phyloP scores from a whole-genome alignment of 106 monocot species.

The Apostasia ramifera region DNA sequence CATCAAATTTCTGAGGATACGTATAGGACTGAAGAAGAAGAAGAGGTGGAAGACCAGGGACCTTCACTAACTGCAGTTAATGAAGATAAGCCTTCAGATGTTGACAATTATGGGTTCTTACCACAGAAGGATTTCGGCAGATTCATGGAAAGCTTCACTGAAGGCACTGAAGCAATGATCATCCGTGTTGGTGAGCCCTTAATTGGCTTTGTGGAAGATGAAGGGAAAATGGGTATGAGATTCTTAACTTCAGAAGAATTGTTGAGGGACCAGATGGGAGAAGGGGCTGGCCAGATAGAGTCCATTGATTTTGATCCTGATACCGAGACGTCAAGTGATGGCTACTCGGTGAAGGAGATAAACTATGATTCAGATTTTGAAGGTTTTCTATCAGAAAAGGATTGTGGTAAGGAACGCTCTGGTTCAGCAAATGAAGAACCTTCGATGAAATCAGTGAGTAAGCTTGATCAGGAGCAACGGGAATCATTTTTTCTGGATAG shows the following conservation, averaged over 20 bases:
- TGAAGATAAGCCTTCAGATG: constrained; percentile 5
- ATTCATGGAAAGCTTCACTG: constrained; percentile 26
- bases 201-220: neutral
- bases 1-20: constrained; percentile 19
- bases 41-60: no score
- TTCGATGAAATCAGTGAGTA: neutral
- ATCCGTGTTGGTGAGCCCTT: constrained; percentile 18
- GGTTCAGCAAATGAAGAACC: neutral
- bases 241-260: constrained; percentile 9
- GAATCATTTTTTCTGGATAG: neutral
- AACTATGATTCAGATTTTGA: constrained; percentile 42
- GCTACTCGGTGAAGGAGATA: constrained; percentile 56
- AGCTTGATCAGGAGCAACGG: neutral
- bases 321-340: constrained; percentile 32
- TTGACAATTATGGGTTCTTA: constrained; percentile 25
- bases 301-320: constrained; percentile 39
- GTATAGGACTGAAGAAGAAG: neutral
- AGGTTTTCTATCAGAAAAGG: constrained; percentile 37
- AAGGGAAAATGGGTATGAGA: neutral
- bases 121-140: constrained; percentile 35
- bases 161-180: constrained; percentile 25
- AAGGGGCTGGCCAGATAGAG: constrained; percentile 9
- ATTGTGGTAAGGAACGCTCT: constrained; percentile 17
- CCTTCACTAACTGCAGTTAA: neutral
- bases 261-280: neutral